Evolutionary conservation across 2,329 filamentous ascomycete species (phyloP).

Genomic region (Stachybotrys elegans): DNA sequence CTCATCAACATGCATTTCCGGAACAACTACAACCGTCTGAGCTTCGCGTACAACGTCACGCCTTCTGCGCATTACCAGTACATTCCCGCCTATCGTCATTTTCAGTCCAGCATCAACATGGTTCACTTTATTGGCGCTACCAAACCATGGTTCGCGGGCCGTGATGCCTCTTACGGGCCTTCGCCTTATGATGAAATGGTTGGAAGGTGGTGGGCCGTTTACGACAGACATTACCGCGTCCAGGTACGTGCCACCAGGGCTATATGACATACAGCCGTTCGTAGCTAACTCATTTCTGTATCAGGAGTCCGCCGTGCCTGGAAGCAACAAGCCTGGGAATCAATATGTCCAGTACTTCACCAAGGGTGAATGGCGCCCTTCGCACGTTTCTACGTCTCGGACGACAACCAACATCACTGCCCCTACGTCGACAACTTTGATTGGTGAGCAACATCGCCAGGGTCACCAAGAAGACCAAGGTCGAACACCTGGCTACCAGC

Average conservation of each 20-base stretch:
- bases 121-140: conserved; percentile 90
- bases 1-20: conserved; percentile 92
- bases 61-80: conserved; percentile 97
- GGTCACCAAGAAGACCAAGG: conserved; percentile 11
- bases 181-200: conserved; percentile 78
- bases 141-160: conserved; percentile 79
- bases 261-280: neutral
- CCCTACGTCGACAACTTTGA: conserved; percentile 10
- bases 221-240: conserved; percentile 75
- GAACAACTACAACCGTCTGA: conserved; percentile 76
- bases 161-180: conserved; percentile 46
- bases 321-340: conserved; percentile 17
- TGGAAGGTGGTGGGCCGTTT: conserved; percentile 89
- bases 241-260: conserved; percentile 34
- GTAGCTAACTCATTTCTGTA: no score
- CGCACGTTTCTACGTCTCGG: conserved; percentile 7
- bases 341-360: conserved; percentile 48
- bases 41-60: conserved; percentile 96
- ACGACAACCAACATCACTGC: conserved; percentile 12
- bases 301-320: no score
- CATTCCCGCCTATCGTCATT: conserved; percentile 88
- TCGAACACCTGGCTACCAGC: neutral
- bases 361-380: conserved; percentile 44
- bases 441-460: conserved; percentile 17
- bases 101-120: conserved; percentile 82